Base-by-base conservation (phyloP, 352 stramenopile species). In the Globisporangium nunn region DNA sequence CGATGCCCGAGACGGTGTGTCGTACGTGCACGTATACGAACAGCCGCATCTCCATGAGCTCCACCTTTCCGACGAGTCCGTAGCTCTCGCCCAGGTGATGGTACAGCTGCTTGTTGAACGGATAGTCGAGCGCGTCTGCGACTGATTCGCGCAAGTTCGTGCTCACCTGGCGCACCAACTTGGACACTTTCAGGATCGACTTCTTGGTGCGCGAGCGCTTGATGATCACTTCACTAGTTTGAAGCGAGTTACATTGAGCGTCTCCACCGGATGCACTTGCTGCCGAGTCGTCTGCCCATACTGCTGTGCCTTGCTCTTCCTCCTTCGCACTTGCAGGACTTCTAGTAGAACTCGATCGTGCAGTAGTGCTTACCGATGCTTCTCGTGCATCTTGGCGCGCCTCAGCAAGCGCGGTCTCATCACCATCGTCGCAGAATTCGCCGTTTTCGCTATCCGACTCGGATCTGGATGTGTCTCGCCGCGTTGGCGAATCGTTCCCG, bases 31-130 rank as follows among this genome's bases (percentile, higher is more conserved):
- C 80, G 47, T 84, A 90, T 7, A 88, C 66, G 44, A 88, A 83
- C 30, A 93, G 67, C 39, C 84, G 67, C 78, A 92, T 91, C 59
- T 92, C 81, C 74, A 94, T 81, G 28, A 92, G 70, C 50, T 92
- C 81, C 7, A 87, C 80, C 41, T 87, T 86, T 43, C 75, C 78
- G 41, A 75, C 78, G 11, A 91, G 53, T 15, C 67, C 63, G 41
- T 84, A 94, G 11, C 60, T 54, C 18, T 81, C 74, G 23, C 79
- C 79, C 8, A 93, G 37, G 60, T 93, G 81, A 15, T 68, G 28
- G 37, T 75, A 75, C 12, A 89, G 68, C 55, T 88, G 78, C 52
- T 70, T 72, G 54, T 68, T 75, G 59, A 88, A 91, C 31, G 76
- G 68, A 44, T 91, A 91, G 52, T 91, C 81, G 33, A 82, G 66